These are phyloP conservation scores for Leishmania tarentolae DNA, from an alignment of 208 protist genomes.

Conservation along the genomic window DNA sequence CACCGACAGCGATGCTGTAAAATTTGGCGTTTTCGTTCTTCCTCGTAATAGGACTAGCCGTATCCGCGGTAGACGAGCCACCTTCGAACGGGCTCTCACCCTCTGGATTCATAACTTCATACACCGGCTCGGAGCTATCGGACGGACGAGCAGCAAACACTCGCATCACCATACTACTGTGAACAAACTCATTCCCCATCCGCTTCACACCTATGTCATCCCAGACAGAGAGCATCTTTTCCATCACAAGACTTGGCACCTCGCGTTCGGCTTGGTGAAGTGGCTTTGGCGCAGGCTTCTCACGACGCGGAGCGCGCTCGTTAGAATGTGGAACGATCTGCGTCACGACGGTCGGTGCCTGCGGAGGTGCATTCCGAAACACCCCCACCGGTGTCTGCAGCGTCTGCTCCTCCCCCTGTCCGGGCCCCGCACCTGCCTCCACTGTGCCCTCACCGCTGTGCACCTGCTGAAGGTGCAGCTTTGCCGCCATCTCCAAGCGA, in stretches of 20 bases:
- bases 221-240: constrained; percentile 79
- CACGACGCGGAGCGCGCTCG: constrained; percentile 46
- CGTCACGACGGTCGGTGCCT: constrained; percentile 25
- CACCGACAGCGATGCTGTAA: constrained; percentile 34
- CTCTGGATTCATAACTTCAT: constrained; percentile 45
- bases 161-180: constrained; percentile 90
- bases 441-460: constrained; percentile 75
- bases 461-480: constrained; percentile 85
- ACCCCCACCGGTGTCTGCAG: constrained; percentile 15
- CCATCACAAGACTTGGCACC: constrained; percentile 61
- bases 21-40: constrained; percentile 5
- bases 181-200: constrained; percentile 75
- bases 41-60: not conserved
- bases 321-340: constrained; percentile 24
- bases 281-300: constrained; percentile 76
- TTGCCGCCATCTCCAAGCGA: constrained; percentile 87
- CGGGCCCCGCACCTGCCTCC: constrained; percentile 63
- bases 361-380: constrained; percentile 31
- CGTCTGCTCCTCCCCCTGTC: constrained; percentile 22
- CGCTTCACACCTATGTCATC: constrained; percentile 74
- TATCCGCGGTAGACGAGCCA: not conserved
- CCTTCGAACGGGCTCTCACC: constrained; percentile 57
- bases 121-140: constrained; percentile 44
- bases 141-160: constrained; percentile 75
- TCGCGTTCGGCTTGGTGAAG: constrained; percentile 76